Evolutionary conservation across 192 early-diverging fungal genomes (phyloP), one percentile per base, ranked within the genome.

Genomic region (Backusella psychrophila): DNA sequence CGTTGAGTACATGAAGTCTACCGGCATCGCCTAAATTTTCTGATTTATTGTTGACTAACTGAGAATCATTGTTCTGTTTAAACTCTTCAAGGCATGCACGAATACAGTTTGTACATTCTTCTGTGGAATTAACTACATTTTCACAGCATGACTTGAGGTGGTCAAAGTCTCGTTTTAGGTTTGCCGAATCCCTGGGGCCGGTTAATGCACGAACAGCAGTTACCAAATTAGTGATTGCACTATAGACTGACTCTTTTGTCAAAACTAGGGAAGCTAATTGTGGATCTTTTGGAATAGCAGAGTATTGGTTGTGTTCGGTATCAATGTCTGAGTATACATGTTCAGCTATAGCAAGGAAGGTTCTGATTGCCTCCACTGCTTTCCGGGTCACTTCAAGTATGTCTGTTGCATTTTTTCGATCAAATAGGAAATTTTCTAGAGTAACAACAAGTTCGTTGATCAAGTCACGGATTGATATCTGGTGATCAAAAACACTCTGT

Each of bases 181-280:
- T 77, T 34, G 67, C 23, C 14, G 34, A 46, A 21, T 66, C 73
- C 44, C 52, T 35, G 14, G 77, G 68, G 9, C 71, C 76, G 8
- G 81, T 74, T 0, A 76, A 41, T n/a, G 77, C 75, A 63, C 81
- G 73, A 17, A 78, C 81, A 34, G 81, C 76, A 0, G 81, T 78
- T 29, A 82, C 81, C 15, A 82, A 66, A 69, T 78, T 77, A 14
- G 81, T 82, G 17, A 76, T 78, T 23, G 81, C 73, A 35, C 71
- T 82, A 69, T 82, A 79, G 1, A 82, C 70, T 17, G 77, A 74
- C 49, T 82, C 81, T 44, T 82, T 82, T 23, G 81, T 71, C 33
- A 82, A 35, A 15, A 82, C 46, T 8, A 82, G 23, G 9, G 77
- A 69, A 26, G 79, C 71, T 4, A 82, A 36, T 46, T 79, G 78